Evolutionary conservation across 805 yeast genomes (phyloP).

Genomic region (Metschnikowia matae): DNA sequence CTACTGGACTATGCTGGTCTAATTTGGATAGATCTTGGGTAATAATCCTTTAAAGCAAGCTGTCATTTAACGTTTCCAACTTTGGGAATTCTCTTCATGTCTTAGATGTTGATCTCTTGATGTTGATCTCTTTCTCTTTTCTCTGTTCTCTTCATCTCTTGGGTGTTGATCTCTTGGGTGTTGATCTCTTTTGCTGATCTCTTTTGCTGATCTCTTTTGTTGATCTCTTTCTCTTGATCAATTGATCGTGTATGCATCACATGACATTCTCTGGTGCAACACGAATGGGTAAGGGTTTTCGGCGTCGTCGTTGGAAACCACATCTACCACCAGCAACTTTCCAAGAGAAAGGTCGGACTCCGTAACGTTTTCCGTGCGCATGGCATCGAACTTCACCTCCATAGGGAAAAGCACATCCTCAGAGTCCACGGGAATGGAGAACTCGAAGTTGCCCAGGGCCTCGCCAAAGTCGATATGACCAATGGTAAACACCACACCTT

Average conservation of each 20-base stretch:
- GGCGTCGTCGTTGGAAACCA: constrained; percentile 48
- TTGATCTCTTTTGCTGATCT: too few species aligned
- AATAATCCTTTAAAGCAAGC: too few species aligned
- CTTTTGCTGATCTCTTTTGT: too few species aligned
- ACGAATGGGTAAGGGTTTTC: constrained; percentile 66
- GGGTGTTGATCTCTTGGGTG: too few species aligned
- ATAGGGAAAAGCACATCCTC: constrained; percentile 91
- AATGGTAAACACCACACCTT: constrained; percentile 66
- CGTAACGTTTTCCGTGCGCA: constrained; percentile 37
- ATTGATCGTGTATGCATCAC: constrained; percentile 57
- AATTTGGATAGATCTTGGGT: too few species aligned
- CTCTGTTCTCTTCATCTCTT: too few species aligned
- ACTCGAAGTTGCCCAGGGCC: constrained; percentile 72
- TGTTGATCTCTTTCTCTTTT: too few species aligned
- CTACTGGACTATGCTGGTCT: too few species aligned
- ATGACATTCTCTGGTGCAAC: constrained; percentile 50
- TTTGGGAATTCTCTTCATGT: too few species aligned
- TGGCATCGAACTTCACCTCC: constrained; percentile 57
- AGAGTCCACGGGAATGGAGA: constrained; percentile 64
- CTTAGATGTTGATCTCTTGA: too few species aligned
- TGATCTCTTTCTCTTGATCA: constrained; percentile 14
- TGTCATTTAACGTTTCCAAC: too few species aligned
- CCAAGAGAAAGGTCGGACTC: constrained; percentile 52
- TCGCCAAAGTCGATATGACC: constrained; percentile 49
- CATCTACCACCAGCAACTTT: constrained; percentile 58